phyloP scores from a whole-genome alignment of 495 filamentous ascomycete species.

The Penicillium coprophilum region DNA sequence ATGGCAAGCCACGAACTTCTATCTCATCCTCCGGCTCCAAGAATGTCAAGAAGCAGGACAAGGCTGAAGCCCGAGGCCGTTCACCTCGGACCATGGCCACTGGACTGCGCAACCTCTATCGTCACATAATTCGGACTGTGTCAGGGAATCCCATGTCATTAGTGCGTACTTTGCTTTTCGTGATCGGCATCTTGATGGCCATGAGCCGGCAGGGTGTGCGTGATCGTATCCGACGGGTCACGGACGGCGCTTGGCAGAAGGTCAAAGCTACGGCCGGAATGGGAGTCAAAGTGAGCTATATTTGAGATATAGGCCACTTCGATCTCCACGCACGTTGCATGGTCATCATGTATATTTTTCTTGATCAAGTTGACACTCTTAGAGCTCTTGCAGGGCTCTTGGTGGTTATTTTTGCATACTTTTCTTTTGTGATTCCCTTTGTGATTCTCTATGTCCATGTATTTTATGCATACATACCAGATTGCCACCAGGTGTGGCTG shows the following conservation, averaged over 20 bases:
- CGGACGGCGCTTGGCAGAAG: slow-evolving; percentile 77
- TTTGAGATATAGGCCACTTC: slow-evolving; percentile 47
- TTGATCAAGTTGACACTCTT: slow-evolving; percentile 1
- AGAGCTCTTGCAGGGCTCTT: too few species aligned
- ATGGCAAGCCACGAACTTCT: slow-evolving; percentile 34
- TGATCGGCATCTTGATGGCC: slow-evolving; percentile 76
- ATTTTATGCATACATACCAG: slow-evolving; percentile 14
- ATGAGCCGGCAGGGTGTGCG: slow-evolving; percentile 72
- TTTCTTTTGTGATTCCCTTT: slow-evolving; percentile 27
- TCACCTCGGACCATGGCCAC: slow-evolving; percentile 35
- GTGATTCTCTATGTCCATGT: slow-evolving; percentile 20
- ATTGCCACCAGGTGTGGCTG: slow-evolving; percentile 8
- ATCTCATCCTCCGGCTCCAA: slow-evolving; percentile 38
- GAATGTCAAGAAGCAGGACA: slow-evolving; percentile 42
- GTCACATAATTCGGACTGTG: slow-evolving; percentile 60
- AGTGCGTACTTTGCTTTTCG: slow-evolving; percentile 73
- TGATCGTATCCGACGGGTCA: slow-evolving; percentile 66
- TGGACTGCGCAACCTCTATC: slow-evolving; percentile 60
- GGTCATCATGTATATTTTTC: slow-evolving; percentile 22
- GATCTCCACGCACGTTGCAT: slow-evolving; percentile 14
- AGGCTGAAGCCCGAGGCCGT: slow-evolving; percentile 34
- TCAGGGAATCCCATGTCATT: slow-evolving; percentile 71
- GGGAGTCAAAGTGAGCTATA: slow-evolving; percentile 98
- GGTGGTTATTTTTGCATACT: slow-evolving; percentile 18
- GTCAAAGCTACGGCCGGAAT: slow-evolving; percentile 83